Base-by-base conservation (phyloP, 345 rosid genomes). In the Syzygium oleosum region DNA sequence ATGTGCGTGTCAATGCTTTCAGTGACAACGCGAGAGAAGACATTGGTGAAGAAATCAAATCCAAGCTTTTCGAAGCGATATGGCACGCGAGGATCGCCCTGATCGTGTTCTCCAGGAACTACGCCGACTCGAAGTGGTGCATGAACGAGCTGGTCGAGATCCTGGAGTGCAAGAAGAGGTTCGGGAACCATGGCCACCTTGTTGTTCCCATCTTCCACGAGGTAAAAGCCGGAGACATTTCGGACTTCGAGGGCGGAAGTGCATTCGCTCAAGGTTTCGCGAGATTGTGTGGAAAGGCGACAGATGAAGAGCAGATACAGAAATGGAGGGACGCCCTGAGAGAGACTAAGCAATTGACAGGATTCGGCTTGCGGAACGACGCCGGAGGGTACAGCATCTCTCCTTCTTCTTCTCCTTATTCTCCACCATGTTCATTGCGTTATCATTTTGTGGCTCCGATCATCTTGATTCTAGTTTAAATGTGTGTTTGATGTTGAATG, bases 81-180 rank as follows among this genome's bases (percentile, higher is more conserved):
- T 4, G 46, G 86, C 29, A 41, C 6, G 43, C 73, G 41, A 85
- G 49, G 17, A 38, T 85, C 9, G 46, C 86, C 38, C 59, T 85
- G 1, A 46, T 65, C n/a, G 19, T 85, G 63, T 56, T 85, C 86
- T 56, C 86, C 17, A 41, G 49, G 52, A 29, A 56, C 49, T 55
- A 85, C 6, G 86, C 86, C 9, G 46, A n/a, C 51, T 56, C 41
- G 9, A 85, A 85, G 46, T 85, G 79, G 79, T 85, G 87, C 87
- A 65, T 85, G 78, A 46, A 85, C 41, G 87, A 59, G 54, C 23
- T 85, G 25, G 79, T 73, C 31, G 63, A 56, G 16, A 85, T 43
- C 31, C 27, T 59, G 9, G 87, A 85, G 17, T 85, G 87, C 38
- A 15, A 31, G 38, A 63, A 29, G 21, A 29, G 77, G 77, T 63